A percentile compares a stretch with the other conserved stretches of the same genome.
phyloP scores from a whole-genome alignment of 2,329 filamentous ascomycete species.

The Cladosporium sp. region DNA sequence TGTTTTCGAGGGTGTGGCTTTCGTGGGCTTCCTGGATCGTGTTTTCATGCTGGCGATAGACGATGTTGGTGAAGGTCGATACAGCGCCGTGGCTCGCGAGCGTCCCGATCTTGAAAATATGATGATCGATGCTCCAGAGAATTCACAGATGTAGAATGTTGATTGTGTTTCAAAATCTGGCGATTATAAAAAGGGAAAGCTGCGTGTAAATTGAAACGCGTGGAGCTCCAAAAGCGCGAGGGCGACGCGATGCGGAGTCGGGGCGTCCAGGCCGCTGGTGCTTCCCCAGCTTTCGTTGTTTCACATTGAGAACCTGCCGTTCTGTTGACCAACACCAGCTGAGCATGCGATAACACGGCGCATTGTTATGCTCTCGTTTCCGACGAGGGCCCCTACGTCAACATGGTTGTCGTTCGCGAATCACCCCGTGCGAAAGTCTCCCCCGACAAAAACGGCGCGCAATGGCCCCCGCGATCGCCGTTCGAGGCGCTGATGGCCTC shows the following conservation, averaged over 20 bases:
- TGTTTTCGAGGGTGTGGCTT: constrained; percentile 6
- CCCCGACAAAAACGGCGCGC: constrained; percentile 36
- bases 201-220: no score
- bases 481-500: constrained; percentile 59
- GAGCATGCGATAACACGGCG: constrained; percentile 10
- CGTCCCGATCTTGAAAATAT: no score
- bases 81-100: neutral
- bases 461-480: constrained; percentile 59
- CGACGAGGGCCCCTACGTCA: constrained; percentile 1
- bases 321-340: neutral
- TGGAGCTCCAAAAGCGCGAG: no score
- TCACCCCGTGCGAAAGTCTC: constrained; percentile 41
- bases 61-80: neutral
- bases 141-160: no score
- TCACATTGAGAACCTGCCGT: neutral
- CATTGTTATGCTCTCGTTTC: constrained; percentile 6
- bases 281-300: neutral
- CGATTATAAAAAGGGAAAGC: no score
- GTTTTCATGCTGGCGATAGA: constrained; percentile 23
- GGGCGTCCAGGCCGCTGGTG: neutral
- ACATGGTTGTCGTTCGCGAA: constrained; percentile 42
- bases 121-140: no score
- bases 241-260: neutral
- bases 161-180: no score
- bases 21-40: constrained; percentile 23